Base-by-base conservation (phyloP, 495 filamentous ascomycete genomes). In the Lepidopterella palustris region DNA sequence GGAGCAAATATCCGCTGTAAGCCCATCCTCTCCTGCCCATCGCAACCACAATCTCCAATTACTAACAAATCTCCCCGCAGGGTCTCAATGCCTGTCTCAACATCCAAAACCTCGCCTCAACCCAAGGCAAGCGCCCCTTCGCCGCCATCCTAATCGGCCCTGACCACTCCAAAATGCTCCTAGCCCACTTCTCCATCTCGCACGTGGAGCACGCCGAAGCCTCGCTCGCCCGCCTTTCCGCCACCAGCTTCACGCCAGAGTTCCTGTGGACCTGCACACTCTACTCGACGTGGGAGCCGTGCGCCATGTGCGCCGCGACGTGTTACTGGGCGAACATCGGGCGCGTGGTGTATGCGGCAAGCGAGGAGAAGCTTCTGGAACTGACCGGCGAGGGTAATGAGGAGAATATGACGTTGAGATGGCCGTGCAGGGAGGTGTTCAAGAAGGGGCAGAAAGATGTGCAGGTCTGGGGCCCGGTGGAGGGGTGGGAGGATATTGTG, bases 311-410 rank as follows among this genome's bases (percentile, higher is more conserved):
- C 59, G 72, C 72, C 53, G 71, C 69, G 13, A 74, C 73, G 10
- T 71, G 73, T 26, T 75, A 82, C 67, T 82, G 80, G 79, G 78
- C 79, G 57, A 76, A 80, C 61, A 82, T 81, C 40, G 80, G 79
- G 9, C 70, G 79, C 5, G 66, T 82, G 58, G 72, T 82, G 26
- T 82, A 82, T 63, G 74, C 78, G 27, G 78, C 77, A 10, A 75
- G 75, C 52, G 79, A 81, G 67, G 74, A 75, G 55, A 72, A 74
- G 57, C 64, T 80, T 52, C 70, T 71, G 35, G 55, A 63, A 40
- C 55, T 81, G 55, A 79, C 76, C 0, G 79, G 77, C 2, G 67
- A 62, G 23, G 77, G 74, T 2, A 81, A 82, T 55, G 66, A 69
- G 59, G 76, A 79, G 63, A 82, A 82, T 58, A 76, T 81, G 52